These are phyloP conservation scores for Umbellularia californica DNA, from an alignment of 164 flowering plant genomes.

Conservation along the genomic window DNA sequence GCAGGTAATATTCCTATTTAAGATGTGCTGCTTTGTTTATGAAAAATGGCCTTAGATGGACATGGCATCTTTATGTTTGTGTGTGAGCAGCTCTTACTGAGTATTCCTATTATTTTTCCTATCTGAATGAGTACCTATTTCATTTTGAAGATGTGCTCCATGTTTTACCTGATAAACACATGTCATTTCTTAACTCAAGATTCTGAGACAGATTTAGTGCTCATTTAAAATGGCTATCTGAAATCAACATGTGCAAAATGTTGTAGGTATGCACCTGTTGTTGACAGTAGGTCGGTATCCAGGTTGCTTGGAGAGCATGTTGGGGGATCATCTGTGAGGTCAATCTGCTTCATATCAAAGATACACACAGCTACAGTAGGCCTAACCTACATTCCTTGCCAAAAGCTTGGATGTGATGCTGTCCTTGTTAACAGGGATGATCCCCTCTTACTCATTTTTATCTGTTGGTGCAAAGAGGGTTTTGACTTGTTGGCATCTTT, in stretches of 20 bases:
- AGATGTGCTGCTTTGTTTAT: too few relatives aligned
- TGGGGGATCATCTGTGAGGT: constrained; percentile 96
- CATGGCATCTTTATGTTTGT: not conserved
- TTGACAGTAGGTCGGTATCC: constrained; percentile 58
- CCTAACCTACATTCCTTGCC: constrained; percentile 14
- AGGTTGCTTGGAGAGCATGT: constrained; percentile 95
- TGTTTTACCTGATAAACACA: not conserved
- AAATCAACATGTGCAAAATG: constrained; percentile 7
- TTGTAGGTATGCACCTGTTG: constrained; percentile 50
- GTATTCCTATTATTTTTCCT: not conserved
- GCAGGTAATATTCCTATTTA: too few relatives aligned
- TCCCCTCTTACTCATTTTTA: constrained; percentile 65
- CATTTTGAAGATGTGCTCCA: not conserved
- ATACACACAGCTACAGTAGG: constrained; percentile 28
- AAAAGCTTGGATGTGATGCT: constrained; percentile 5
- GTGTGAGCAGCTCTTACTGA: not conserved
- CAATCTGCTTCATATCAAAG: constrained; percentile 69
- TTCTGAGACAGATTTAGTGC: not conserved
- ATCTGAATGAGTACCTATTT: not conserved
- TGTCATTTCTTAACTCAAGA: not conserved
- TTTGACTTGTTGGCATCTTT: constrained; percentile 80
- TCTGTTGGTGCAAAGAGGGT: too few relatives aligned
- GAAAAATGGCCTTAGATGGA: too few relatives aligned
- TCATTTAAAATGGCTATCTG: constrained; percentile 5
- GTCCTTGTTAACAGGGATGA: constrained; percentile 29